Percentiles rank a stretch among this genome's conserved stretches.
Evolutionary conservation across 768 basidiomycete genomes (phyloP).

Genomic region (Tulasnella calospora): DNA sequence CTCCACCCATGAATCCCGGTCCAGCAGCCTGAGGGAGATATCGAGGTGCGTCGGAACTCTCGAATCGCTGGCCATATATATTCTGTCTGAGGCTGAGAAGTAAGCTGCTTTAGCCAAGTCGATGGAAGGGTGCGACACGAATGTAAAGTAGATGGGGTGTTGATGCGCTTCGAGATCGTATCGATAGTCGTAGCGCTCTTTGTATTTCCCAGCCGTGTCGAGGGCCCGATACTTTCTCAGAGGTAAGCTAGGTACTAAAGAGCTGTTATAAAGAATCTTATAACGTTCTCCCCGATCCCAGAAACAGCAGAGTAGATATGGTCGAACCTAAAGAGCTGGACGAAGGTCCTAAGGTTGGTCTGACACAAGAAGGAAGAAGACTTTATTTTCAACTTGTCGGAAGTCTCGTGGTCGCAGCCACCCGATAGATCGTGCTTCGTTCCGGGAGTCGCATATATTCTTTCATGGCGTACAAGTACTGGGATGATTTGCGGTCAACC

Average conservation of each 20-base stretch:
- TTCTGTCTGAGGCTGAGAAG: background rate
- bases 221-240: background rate
- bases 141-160: background rate
- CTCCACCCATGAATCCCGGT: background rate
- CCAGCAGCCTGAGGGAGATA: background rate
- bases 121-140: background rate
- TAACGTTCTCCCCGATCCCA: no score
- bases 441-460: constrained; percentile 63
- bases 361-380: constrained; percentile 96
- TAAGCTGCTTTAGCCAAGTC: background rate
- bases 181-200: background rate
- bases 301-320: constrained; percentile 95
- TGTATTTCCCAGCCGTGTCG: background rate
- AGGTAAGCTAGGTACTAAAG: no score
- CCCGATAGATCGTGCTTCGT: constrained; percentile 47
- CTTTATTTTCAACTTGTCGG: constrained; percentile 90
- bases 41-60: background rate
- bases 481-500: constrained; percentile 73
- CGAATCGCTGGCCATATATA: background rate
- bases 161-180: background rate
- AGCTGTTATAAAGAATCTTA: no score
- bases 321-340: constrained; percentile 99
- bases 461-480: constrained; percentile 67
- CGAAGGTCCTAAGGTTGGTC: constrained; percentile 87
- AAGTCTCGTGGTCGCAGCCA: constrained; percentile 90